Percentiles rank a stretch among this genome's conserved stretches.
Evolutionary conservation across 129 eudicot genomes (phyloP).

Genomic region (Arctium lappa): DNA sequence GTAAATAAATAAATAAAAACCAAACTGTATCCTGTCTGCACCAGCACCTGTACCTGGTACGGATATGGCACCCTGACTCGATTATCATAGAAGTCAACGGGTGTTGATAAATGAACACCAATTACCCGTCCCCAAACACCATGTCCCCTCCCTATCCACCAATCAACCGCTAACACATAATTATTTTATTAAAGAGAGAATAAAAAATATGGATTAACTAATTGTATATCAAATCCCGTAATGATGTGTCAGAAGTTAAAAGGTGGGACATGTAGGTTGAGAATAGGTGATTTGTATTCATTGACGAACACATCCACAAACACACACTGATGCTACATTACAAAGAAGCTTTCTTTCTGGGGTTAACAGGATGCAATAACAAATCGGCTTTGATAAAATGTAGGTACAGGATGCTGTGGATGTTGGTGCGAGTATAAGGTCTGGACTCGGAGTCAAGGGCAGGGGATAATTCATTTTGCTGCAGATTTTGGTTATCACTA

Average conservation of each 20-base stretch:
- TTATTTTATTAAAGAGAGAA: background rate
- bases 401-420: constrained; percentile 34
- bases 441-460: constrained; percentile 36
- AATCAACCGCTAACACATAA: background rate
- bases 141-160: background rate
- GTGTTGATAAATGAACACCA: background rate
- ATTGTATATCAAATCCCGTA: background rate
- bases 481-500: background rate
- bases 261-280: background rate
- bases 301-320: background rate
- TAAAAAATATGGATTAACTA: background rate
- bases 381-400: constrained; percentile 4
- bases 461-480: constrained; percentile 21
- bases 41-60: background rate
- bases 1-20: background rate
- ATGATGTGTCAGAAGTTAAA: background rate
- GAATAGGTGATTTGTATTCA: background rate
- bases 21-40: background rate
- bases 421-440: constrained; percentile 29
- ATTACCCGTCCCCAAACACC: background rate
- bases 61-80: background rate
- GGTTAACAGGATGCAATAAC: constrained; percentile 3
- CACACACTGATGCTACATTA: background rate
- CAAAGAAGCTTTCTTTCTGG: background rate
- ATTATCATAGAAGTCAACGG: background rate